phyloP scores from a whole-genome alignment of 2,329 filamentous ascomycete genomes.

The Aspergillus pseudoterreus region DNA sequence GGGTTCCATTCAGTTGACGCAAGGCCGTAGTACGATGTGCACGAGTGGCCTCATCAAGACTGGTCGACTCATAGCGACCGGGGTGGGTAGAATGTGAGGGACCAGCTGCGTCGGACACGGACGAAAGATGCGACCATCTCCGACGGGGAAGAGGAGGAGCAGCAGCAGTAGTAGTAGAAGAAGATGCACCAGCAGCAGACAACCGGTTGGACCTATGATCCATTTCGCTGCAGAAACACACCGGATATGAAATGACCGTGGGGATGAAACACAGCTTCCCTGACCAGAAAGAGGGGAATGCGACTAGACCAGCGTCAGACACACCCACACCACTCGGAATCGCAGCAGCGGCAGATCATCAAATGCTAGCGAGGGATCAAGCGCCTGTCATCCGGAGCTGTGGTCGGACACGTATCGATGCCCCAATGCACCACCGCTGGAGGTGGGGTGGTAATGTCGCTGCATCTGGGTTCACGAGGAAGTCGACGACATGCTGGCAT shows the following conservation, averaged over 20 bases:
- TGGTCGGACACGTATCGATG: slow-evolving; percentile 14
- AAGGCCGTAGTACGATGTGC: slow-evolving; percentile 29
- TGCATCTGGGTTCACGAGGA: slow-evolving; percentile 12
- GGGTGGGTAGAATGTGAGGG: slow-evolving; percentile 21
- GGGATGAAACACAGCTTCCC: neutral
- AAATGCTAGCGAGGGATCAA: slow-evolving; percentile 4
- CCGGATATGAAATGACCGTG: slow-evolving; percentile 3
- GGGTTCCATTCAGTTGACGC: slow-evolving; percentile 30
- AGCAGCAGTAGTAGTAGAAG: slow-evolving; percentile 11
- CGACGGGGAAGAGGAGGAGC: slow-evolving; percentile 14
- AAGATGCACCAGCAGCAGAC: slow-evolving; percentile 25
- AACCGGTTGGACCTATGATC: slow-evolving; percentile 29
- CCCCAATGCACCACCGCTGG: slow-evolving; percentile 9
- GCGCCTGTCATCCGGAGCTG: slow-evolving; percentile 8
- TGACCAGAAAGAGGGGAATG: slow-evolving; percentile 6
- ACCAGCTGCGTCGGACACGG: slow-evolving; percentile 15
- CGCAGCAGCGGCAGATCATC: slow-evolving; percentile 9
- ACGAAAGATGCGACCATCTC: slow-evolving; percentile 28
- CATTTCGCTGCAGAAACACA: slow-evolving; percentile 22
- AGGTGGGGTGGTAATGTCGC: slow-evolving; percentile 6
- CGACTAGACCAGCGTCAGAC: slow-evolving; percentile 2
- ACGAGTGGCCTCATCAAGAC: slow-evolving; percentile 29
- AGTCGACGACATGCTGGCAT: slow-evolving; percentile 13
- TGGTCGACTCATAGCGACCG: slow-evolving; percentile 19
- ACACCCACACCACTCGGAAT: slow-evolving; percentile 10